Percentiles rank a stretch among this genome's conserved stretches.
Conservation (phyloP, 1,139 yeast species). For the Pichia kudriavzevii region DNA sequence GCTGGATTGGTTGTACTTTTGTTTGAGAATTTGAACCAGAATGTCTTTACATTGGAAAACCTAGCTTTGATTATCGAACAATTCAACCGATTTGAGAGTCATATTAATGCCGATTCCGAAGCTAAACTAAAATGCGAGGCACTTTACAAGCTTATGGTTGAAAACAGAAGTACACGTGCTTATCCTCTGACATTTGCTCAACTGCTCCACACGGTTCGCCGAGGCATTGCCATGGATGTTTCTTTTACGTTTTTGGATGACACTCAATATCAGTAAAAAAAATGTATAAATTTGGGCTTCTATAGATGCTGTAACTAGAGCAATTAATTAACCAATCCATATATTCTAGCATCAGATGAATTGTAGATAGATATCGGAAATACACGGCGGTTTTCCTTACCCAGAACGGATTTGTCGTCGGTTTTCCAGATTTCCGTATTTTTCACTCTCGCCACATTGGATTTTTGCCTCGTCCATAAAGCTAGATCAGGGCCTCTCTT, state of each 20-base stretch:
- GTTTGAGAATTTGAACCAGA: conserved; percentile 17
- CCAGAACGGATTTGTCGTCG: no score
- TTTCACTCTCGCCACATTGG: no score
- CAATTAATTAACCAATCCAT: no score
- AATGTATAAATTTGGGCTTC: no score
- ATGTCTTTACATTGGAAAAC: conserved; percentile 16
- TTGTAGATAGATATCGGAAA: no score
- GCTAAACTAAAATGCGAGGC: conserved; percentile 8
- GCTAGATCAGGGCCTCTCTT: not conserved
- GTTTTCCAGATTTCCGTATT: no score
- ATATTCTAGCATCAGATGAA: no score
- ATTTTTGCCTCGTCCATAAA: not conserved
- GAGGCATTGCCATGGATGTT: conserved; percentile 11
- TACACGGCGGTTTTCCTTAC: no score
- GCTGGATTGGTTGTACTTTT: conserved; percentile 38
- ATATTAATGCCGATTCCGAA: conserved; percentile 11
- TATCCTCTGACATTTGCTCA: conserved; percentile 1
- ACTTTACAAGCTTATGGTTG: conserved; percentile 15
- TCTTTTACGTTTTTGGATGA: conserved; percentile 11
- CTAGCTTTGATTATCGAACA: conserved; percentile 21
- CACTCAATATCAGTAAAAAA: not conserved
- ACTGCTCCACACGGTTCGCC: conserved; percentile 2
- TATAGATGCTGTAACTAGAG: no score
- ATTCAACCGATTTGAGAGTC: conserved; percentile 20
- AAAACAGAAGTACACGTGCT: no score